Evolutionary conservation across 352 stramenopile genomes (phyloP).

Genomic region (Thraustotheca clavata): DNA sequence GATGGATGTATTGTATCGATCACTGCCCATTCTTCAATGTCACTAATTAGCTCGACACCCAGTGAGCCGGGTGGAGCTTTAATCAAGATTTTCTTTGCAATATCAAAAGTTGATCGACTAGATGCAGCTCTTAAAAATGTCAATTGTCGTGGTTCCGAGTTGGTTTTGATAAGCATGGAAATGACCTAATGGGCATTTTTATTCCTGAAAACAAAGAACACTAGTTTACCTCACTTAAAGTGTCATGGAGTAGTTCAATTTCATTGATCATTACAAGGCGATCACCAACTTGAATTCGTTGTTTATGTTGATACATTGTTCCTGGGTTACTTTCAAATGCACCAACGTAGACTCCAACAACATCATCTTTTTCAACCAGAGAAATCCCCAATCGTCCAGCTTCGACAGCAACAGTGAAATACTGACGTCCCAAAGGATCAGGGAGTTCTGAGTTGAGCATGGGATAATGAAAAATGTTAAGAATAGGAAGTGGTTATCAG

Average conservation of each 20-base stretch:
- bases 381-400: slow-evolving; percentile 45
- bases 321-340: background rate
- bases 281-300: slow-evolving; percentile 35
- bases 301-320: slow-evolving; percentile 26
- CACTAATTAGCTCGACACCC: slow-evolving; percentile 38
- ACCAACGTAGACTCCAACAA: slow-evolving; percentile 40
- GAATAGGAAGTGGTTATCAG: background rate
- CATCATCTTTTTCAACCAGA: slow-evolving; percentile 37
- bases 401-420: slow-evolving; percentile 38
- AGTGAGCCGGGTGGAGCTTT: slow-evolving; percentile 36
- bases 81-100: slow-evolving; percentile 44
- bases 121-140: slow-evolving; percentile 33
- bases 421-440: slow-evolving; percentile 43
- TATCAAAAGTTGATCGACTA: slow-evolving; percentile 30
- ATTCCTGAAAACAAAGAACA: background rate
- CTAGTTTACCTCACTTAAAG: slow-evolving; percentile 26
- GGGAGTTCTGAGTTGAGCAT: too few species aligned
- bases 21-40: slow-evolving; percentile 33
- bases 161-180: slow-evolving; percentile 33
- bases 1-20: slow-evolving; percentile 36
- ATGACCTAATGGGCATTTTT: slow-evolving; percentile 26
- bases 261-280: slow-evolving; percentile 44
- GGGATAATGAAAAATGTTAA: background rate
- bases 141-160: slow-evolving; percentile 29
- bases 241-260: slow-evolving; percentile 36